A percentile compares a stretch with the other conserved stretches of the same genome.
Conservation (phyloP, 129 eudicot genomes). For the Chrysanthemum makinoi region DNA sequence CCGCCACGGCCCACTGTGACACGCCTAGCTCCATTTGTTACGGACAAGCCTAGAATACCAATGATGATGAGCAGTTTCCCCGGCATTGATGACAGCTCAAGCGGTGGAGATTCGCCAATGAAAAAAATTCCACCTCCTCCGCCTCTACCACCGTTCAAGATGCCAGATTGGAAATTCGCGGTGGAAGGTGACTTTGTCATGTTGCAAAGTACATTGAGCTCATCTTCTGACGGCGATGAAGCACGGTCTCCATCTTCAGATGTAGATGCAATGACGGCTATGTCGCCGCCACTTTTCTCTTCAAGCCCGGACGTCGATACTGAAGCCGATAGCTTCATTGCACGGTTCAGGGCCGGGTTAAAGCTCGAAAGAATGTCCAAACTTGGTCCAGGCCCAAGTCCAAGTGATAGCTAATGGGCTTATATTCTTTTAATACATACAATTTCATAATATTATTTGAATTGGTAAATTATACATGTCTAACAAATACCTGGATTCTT, state of each 20-base stretch:
- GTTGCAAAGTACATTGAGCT: conserved; percentile 54
- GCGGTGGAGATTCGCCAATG: conserved; percentile 66
- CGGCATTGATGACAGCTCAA: conserved; percentile 43
- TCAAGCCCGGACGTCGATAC: conserved; percentile 80
- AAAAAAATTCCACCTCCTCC: conserved; percentile 68
- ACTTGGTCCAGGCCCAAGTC: conserved; percentile 51
- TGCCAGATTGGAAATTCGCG: conserved; percentile 64
- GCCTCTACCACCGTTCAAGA: conserved; percentile 71
- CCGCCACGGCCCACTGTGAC: conserved; percentile 29
- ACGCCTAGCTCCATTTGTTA: conserved; percentile 24
- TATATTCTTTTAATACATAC: background rate
- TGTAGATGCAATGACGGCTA: conserved; percentile 14
- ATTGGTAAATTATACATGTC: too few species aligned
- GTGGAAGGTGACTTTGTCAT: conserved; percentile 81
- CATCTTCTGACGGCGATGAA: conserved; percentile 65
- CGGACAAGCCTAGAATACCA: conserved; percentile 27
- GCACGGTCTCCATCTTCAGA: conserved; percentile 37
- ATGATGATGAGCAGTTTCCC: conserved; percentile 31
- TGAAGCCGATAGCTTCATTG: conserved; percentile 78
- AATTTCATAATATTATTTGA: background rate
- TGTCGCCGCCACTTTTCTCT: conserved; percentile 40
- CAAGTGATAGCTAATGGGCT: conserved; percentile 22
- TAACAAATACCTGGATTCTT: too few species aligned
- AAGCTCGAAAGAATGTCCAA: conserved; percentile 68
- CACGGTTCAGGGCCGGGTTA: conserved; percentile 69